These are phyloP conservation scores for Brassica juncea DNA, from an alignment of 345 rosid species.

Conservation along the genomic window DNA sequence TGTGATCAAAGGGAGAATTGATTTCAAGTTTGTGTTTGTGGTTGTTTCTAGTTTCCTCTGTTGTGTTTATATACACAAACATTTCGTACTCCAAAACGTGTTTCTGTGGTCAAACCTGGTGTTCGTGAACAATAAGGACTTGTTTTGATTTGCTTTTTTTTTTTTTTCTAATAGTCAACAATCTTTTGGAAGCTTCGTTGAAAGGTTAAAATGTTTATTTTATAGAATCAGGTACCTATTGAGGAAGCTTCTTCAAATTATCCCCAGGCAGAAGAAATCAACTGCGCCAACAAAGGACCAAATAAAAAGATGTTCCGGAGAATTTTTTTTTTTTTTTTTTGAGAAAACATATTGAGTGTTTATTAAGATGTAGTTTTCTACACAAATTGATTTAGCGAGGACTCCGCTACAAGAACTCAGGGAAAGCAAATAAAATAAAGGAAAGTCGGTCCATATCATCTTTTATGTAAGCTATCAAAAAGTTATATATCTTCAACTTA, in stretches of 20 bases:
- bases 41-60: slow-evolving; percentile 8
- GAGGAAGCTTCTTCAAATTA: slow-evolving; percentile 21
- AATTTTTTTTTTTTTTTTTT: too few relatives aligned
- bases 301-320: too few relatives aligned
- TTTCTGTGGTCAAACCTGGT: slow-evolving; percentile 36
- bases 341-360: too few relatives aligned
- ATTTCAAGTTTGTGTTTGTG: not conserved
- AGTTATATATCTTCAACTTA: not conserved
- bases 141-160: slow-evolving; percentile 23
- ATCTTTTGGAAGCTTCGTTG: not conserved
- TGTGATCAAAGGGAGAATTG: not conserved
- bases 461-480: not conserved
- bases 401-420: not conserved
- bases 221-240: not conserved
- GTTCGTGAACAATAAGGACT: slow-evolving; percentile 17
- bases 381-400: not conserved
- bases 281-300: too few relatives aligned
- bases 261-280: not conserved
- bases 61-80: slow-evolving; percentile 20
- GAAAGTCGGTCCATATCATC: not conserved
- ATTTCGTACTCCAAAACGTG: not conserved
- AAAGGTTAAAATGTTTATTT: not conserved
- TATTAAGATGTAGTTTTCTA: too few relatives aligned
- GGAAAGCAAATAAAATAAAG: not conserved
- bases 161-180: slow-evolving; percentile 2